phyloP scores from a whole-genome alignment of 2,329 filamentous ascomycete species.

The Nectriaceae sp. region DNA sequence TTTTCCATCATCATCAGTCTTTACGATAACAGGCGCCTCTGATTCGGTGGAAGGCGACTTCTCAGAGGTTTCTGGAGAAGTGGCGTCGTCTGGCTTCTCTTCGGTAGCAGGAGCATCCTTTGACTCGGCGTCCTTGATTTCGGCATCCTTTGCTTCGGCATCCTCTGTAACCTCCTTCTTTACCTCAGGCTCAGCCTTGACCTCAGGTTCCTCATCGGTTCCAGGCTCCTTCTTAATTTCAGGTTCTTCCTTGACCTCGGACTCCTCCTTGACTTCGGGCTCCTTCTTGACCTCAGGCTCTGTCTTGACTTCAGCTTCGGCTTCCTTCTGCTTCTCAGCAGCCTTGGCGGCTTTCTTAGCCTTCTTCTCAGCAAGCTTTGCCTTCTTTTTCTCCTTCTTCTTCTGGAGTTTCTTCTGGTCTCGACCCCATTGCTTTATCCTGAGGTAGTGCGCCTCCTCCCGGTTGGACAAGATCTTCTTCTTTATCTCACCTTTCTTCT shows the following conservation, averaged over 20 bases:
- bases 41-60: neutral
- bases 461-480: conserved; percentile 45
- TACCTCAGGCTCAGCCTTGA: conserved; percentile 24
- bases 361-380: conserved; percentile 61
- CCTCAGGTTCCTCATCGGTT: conserved; percentile 25
- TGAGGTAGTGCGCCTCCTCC: conserved; percentile 38
- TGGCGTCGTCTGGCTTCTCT: conserved; percentile 16
- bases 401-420: conserved; percentile 38
- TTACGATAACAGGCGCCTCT: neutral
- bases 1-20: neutral
- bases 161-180: conserved; percentile 15
- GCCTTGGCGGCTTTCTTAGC: conserved; percentile 19
- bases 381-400: conserved; percentile 83
- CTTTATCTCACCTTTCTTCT: conserved; percentile 36
- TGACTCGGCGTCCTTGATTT: conserved; percentile 3
- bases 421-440: conserved; percentile 40
- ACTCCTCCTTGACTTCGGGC: conserved; percentile 2
- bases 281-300: conserved; percentile 5
- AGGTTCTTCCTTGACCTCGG: conserved; percentile 32
- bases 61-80: neutral
- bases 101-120: conserved; percentile 5
- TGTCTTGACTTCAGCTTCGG: conserved; percentile 21
- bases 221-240: conserved; percentile 15
- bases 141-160: neutral
- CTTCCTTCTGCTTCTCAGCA: conserved; percentile 7